These are phyloP conservation scores for Scenedesmus sp. DNA, from an alignment of 163 green algal species.

Conservation along the genomic window DNA sequence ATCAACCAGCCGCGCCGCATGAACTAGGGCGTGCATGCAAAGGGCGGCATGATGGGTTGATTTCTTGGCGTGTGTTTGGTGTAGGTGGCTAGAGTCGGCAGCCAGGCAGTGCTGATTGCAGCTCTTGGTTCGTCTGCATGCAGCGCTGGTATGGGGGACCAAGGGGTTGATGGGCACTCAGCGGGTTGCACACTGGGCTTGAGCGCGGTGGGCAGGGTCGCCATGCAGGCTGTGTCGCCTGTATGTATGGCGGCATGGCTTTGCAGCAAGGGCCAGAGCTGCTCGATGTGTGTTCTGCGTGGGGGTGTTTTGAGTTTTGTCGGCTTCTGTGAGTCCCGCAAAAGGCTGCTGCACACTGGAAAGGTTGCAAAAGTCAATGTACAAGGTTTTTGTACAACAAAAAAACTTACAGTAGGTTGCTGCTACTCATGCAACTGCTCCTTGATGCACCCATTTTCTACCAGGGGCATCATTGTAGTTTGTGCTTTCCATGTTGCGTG, in stretches of 20 bases:
- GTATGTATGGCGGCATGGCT: neutral
- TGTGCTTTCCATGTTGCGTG: neutral
- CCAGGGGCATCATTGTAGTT: neutral
- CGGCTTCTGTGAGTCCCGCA: neutral
- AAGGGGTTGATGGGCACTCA: neutral
- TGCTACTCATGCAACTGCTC: neutral
- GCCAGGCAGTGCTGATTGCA: neutral
- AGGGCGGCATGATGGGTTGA: too few species aligned
- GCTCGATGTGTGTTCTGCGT: too few species aligned
- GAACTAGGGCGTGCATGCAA: neutral
- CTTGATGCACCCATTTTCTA: neutral
- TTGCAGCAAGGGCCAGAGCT: neutral
- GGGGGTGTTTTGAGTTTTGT: too few species aligned
- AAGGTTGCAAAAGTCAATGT: neutral
- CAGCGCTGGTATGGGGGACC: neutral
- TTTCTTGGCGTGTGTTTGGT: too few species aligned
- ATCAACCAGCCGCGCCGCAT: constrained; percentile 52
- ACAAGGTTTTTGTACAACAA: neutral
- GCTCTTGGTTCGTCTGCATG: neutral
- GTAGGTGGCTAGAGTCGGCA: neutral
- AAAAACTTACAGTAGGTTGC: neutral
- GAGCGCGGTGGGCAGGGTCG: neutral
- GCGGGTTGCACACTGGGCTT: neutral
- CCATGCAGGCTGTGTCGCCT: neutral
- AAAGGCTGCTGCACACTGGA: neutral